Percentiles rank a stretch among this genome's conserved stretches.
These are phyloP conservation scores for Solanum chacoense DNA, from an alignment of 305 asterid genomes.

Conservation along the genomic window DNA sequence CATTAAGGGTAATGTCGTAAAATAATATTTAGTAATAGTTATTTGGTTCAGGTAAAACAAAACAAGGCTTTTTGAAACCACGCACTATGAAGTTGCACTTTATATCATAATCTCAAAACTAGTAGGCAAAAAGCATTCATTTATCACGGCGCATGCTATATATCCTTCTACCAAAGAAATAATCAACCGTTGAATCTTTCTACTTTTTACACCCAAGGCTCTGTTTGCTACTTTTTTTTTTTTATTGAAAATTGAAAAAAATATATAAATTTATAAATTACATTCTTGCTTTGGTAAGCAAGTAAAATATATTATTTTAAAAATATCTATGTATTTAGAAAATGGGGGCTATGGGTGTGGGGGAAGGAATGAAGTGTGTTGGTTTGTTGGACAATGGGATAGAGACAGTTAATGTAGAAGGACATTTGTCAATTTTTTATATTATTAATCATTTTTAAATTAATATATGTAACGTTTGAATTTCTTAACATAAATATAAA, in stretches of 20 bases:
- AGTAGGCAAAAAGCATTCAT: background rate
- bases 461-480: background rate
- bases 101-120: background rate
- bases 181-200: background rate
- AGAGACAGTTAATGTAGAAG: background rate
- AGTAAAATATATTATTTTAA: background rate
- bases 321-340: background rate
- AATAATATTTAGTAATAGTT: background rate
- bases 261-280: no score
- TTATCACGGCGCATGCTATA: background rate
- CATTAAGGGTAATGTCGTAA: background rate
- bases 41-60: background rate
- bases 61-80: background rate
- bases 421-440: background rate
- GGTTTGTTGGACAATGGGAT: background rate
- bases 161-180: background rate
- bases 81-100: background rate
- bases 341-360: background rate
- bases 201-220: background rate
- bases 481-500: background rate
- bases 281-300: background rate
- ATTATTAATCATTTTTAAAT: background rate
- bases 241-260: no score
- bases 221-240: background rate
- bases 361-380: background rate